These are phyloP conservation scores for Baudoinia panamericana DNA, from an alignment of 495 filamentous ascomycete genomes.

Conservation along the genomic window DNA sequence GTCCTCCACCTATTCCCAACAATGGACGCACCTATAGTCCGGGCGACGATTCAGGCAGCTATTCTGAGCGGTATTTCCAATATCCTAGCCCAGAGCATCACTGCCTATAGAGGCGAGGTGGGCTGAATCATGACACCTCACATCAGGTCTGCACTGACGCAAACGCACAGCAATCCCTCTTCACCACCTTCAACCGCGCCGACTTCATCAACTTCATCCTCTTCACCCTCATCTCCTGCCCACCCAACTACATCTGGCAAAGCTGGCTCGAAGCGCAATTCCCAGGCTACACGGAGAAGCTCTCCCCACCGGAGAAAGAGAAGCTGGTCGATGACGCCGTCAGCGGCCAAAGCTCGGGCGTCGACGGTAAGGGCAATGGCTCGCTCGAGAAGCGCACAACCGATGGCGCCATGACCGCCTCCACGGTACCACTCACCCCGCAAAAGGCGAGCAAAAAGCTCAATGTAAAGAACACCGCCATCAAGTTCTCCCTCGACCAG, in stretches of 20 bases:
- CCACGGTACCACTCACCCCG: neutral
- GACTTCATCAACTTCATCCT: slow-evolving; percentile 66
- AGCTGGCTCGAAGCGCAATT: slow-evolving; percentile 42
- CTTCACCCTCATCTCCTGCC: slow-evolving; percentile 61
- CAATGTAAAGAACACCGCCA: slow-evolving; percentile 55
- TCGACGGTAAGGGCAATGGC: neutral
- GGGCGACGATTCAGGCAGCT: slow-evolving; percentile 25
- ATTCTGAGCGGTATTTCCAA: slow-evolving; percentile 65
- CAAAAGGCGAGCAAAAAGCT: slow-evolving; percentile 29
- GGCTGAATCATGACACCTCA: slow-evolving; percentile 35
- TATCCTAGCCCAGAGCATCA: slow-evolving; percentile 65
- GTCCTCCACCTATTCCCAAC: no score
- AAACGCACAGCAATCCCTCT: neutral
- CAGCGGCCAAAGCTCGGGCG: neutral
- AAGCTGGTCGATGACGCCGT: slow-evolving; percentile 19
- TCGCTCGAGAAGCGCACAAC: neutral
- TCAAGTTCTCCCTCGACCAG: slow-evolving; percentile 77
- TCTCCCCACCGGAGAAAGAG: slow-evolving; percentile 15
- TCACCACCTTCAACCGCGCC: slow-evolving; percentile 38
- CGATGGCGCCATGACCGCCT: slow-evolving; percentile 3
- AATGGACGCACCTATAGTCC: slow-evolving; percentile 16
- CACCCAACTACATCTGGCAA: slow-evolving; percentile 84
- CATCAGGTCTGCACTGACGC: no score
- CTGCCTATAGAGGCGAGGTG: slow-evolving; percentile 55
- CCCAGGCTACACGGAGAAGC: slow-evolving; percentile 32